A percentile compares a stretch with the other conserved stretches of the same genome.
Conservation (phyloP, 306 rosid genomes). For the Oxytropis ochrocephala region DNA sequence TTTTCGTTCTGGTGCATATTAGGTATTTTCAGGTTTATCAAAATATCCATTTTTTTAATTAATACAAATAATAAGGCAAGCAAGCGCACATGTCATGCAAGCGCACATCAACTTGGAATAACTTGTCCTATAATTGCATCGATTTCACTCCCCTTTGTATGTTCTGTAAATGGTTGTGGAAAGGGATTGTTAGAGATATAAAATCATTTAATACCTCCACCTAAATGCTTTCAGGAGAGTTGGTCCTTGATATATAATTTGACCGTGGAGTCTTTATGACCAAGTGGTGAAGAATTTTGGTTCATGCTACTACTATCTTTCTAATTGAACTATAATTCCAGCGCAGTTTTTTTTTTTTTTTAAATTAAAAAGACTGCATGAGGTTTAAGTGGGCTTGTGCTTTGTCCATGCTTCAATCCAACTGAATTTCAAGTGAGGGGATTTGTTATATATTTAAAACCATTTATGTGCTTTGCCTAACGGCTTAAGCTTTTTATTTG, state of each 20-base stretch:
- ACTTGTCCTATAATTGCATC: background rate
- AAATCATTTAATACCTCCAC: background rate
- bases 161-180: background rate
- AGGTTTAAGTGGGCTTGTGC: background rate
- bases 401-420: background rate
- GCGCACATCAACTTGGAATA: background rate
- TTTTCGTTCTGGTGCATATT: slow-evolving; percentile 17
- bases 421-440: background rate
- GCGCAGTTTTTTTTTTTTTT: background rate
- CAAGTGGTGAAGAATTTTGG: background rate
- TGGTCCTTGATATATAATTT: slow-evolving; percentile 1
- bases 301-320: background rate
- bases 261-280: background rate
- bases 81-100: background rate
- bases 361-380: background rate
- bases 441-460: background rate
- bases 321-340: background rate
- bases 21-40: background rate
- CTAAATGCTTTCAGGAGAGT: background rate
- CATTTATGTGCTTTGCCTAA: background rate
- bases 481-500: background rate
- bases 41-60: slow-evolving; percentile 8
- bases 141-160: background rate
- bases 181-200: slow-evolving; percentile 13
- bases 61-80: background rate